Conservation (phyloP, 1,284 basidiomycete species). For the Entoloma clypeatum region DNA sequence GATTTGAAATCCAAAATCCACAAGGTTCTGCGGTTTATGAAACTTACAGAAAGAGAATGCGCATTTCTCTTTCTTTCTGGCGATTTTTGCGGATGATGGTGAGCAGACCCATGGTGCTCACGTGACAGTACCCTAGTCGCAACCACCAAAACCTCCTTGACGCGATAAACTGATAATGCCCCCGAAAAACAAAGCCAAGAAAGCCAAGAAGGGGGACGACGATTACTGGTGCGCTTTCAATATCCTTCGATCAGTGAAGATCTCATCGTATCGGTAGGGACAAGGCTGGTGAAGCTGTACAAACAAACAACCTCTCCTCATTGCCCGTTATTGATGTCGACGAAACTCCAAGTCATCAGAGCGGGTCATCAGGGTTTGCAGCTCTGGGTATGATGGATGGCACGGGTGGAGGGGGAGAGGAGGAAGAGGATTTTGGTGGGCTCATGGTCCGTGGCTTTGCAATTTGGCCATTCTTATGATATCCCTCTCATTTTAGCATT, state of each 20-base stretch:
- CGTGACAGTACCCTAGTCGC: neutral
- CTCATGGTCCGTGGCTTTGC: slow-evolving; percentile 64
- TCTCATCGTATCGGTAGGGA: slow-evolving; percentile 47
- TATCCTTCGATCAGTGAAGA: slow-evolving; percentile 13
- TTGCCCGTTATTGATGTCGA: slow-evolving; percentile 39
- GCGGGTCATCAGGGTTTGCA: slow-evolving; percentile 51
- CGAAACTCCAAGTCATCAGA: slow-evolving; percentile 29
- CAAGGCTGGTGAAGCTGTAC: slow-evolving; percentile 59
- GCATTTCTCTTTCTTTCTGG: slow-evolving; percentile 93
- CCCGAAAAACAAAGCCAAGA: slow-evolving; percentile 87
- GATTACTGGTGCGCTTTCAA: slow-evolving; percentile 69
- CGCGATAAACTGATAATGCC: slow-evolving; percentile 59
- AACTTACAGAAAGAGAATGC: slow-evolving; percentile 88
- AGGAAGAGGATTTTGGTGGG: slow-evolving; percentile 76
- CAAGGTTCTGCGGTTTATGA: slow-evolving; percentile 7
- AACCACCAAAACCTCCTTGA: slow-evolving; percentile 5
- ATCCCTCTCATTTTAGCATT: slow-evolving; percentile 9
- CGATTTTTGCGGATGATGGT: slow-evolving; percentile 98
- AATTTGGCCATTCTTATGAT: slow-evolving; percentile 8
- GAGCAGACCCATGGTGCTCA: slow-evolving; percentile 73
- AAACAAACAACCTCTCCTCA: slow-evolving; percentile 33
- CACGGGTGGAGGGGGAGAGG: slow-evolving; percentile 44
- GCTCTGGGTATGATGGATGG: slow-evolving; percentile 46
- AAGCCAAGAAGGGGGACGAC: slow-evolving; percentile 72
- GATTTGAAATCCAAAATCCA: slow-evolving; percentile 16